A percentile compares a stretch with the other conserved stretches of the same genome.
Conservation (phyloP, 495 filamentous ascomycete genomes). For the Mytilinidion resinicola region DNA sequence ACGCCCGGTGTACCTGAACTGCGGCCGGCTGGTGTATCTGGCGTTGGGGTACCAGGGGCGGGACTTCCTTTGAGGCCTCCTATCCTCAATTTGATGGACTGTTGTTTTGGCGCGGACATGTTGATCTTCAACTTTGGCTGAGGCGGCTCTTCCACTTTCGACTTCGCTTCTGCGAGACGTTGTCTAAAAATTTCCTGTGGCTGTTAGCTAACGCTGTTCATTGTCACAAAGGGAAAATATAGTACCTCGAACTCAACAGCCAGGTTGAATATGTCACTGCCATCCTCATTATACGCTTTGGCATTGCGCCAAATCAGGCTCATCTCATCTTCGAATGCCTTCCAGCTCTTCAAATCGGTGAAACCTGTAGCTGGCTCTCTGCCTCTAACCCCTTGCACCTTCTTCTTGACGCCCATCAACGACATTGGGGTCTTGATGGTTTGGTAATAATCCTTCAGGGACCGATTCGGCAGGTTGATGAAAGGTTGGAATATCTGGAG, state of each 20-base stretch:
- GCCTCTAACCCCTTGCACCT: constrained; percentile 60
- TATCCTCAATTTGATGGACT: constrained; percentile 27
- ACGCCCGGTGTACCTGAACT: constrained; percentile 38
- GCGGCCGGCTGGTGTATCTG: constrained; percentile 28
- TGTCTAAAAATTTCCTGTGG: constrained; percentile 56
- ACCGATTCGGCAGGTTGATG: constrained; percentile 56
- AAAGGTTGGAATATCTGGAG: constrained; percentile 58
- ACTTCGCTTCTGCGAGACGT: constrained; percentile 62
- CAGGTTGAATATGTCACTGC: constrained; percentile 65
- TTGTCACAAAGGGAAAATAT: neutral
- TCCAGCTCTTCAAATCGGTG: constrained; percentile 71
- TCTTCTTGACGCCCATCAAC: constrained; percentile 63
- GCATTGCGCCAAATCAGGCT: constrained; percentile 81
- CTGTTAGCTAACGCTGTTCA: constrained; percentile 26
- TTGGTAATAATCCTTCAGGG: constrained; percentile 67
- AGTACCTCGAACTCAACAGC: constrained; percentile 68
- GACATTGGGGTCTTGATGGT: constrained; percentile 68
- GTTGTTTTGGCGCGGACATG: constrained; percentile 37
- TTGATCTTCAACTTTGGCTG: constrained; percentile 76
- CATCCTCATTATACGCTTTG: constrained; percentile 81
- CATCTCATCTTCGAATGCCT: constrained; percentile 69
- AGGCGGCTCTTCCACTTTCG: constrained; percentile 49
- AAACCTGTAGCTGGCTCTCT: constrained; percentile 56
- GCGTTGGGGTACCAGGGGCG: constrained; percentile 32
- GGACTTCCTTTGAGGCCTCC: constrained; percentile 43